Conservation (phyloP, 192 early-diverging fungal species). For the Podila verticillata region DNA sequence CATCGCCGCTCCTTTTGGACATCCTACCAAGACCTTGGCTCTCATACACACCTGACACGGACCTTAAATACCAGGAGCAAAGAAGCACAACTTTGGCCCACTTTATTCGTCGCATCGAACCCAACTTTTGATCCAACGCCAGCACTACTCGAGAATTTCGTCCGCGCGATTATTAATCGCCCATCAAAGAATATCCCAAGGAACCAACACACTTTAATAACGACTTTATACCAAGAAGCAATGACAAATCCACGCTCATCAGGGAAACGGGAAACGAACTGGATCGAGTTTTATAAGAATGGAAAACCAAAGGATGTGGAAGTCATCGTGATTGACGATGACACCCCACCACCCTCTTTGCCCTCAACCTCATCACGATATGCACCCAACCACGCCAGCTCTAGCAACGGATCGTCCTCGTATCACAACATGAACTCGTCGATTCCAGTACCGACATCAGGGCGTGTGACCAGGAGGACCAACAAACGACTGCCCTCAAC, state of each 20-base stretch:
- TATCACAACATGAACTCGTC: neutral
- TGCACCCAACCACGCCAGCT: neutral
- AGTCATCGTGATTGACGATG: conserved; percentile 51
- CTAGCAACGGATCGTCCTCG: neutral
- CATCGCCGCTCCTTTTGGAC: no score
- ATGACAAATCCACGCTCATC: neutral
- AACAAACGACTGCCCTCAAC: conserved; percentile 37
- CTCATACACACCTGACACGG: no score
- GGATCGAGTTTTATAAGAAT: conserved; percentile 51
- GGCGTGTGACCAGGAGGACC: conserved; percentile 33
- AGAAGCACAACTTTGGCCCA: no score
- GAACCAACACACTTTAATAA: no score
- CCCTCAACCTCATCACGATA: conserved; percentile 32
- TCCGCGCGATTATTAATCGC: no score
- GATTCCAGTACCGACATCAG: conserved; percentile 16
- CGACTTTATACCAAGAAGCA: no score
- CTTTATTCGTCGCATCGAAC: no score
- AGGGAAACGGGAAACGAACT: conserved; percentile 5
- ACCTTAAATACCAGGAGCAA: no score
- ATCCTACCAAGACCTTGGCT: no score
- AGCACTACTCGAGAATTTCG: no score
- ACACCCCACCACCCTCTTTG: conserved; percentile 46
- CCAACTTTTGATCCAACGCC: no score
- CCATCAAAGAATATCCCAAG: no score
- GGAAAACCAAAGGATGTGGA: conserved; percentile 51